Conservation (phyloP, 805 yeast genomes). For the Starmerella asiatica region DNA sequence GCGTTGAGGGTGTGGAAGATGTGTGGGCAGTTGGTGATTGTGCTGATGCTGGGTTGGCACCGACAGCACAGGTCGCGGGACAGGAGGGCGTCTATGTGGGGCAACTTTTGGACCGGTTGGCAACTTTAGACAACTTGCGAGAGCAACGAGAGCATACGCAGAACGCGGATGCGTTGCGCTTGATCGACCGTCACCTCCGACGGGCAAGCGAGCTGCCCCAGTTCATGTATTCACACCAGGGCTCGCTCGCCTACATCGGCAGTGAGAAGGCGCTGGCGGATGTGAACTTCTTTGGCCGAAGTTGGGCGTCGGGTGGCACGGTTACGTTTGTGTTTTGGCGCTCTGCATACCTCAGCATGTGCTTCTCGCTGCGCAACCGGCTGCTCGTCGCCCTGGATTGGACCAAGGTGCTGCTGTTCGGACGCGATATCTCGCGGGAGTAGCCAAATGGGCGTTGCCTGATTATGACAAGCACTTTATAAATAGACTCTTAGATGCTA, state of each 20-base stretch:
- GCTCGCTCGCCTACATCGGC: conserved; percentile 90
- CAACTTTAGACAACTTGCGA: conserved; percentile 25
- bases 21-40: conserved; percentile 92
- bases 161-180: conserved; percentile 15
- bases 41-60: conserved; percentile 76
- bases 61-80: conserved; percentile 95
- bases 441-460: no score
- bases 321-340: conserved; percentile 90
- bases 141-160: conserved; percentile 23
- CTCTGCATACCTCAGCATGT: conserved; percentile 84
- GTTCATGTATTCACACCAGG: conserved; percentile 76
- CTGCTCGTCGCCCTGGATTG: conserved; percentile 76
- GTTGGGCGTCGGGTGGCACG: conserved; percentile 70
- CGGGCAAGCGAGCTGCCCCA: conserved; percentile 32
- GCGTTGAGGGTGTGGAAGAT: conserved; percentile 69
- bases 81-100: conserved; percentile 84
- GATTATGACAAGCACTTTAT: no score
- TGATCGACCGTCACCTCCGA: conserved; percentile 25
- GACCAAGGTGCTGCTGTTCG: conserved; percentile 75
- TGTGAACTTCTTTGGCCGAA: conserved; percentile 53
- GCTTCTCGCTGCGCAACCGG: conserved; percentile 76
- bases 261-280: conserved; percentile 87
- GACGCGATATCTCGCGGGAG: conserved; percentile 88
- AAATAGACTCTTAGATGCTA: no score
- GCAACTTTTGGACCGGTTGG: conserved; percentile 45